Conservation (phyloP, 2,329 filamentous ascomycete genomes). For the Xenoacremonium recifei region DNA sequence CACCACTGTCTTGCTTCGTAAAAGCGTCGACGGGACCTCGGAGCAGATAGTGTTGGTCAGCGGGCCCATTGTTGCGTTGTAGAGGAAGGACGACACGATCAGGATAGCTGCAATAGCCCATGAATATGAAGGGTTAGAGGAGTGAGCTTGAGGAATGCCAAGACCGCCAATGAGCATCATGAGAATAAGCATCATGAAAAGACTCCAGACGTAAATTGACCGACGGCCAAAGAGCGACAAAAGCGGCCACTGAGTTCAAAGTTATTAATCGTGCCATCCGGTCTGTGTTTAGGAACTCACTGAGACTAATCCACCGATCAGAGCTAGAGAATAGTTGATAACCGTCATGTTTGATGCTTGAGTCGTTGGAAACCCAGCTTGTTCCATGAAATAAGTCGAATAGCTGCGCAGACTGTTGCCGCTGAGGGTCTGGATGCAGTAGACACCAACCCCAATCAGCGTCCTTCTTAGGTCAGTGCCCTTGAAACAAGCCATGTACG, state of each 20-base stretch:
- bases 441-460: background rate
- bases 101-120: slow-evolving; percentile 11
- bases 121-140: slow-evolving; percentile 4
- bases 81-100: slow-evolving; percentile 7
- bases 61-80: slow-evolving; percentile 41
- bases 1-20: slow-evolving; percentile 42
- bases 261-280: background rate
- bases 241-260: slow-evolving; percentile 5
- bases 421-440: background rate
- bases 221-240: slow-evolving; percentile 12
- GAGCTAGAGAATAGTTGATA: background rate
- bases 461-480: background rate
- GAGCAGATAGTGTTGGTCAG: slow-evolving; percentile 37
- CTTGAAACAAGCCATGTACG: background rate
- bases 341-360: background rate
- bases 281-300: too few species aligned
- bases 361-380: background rate
- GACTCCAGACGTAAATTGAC: slow-evolving; percentile 8
- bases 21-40: slow-evolving; percentile 37
- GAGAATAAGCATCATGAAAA: slow-evolving; percentile 6
- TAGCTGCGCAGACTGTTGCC: background rate
- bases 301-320: background rate
- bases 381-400: background rate
- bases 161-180: slow-evolving; percentile 6
- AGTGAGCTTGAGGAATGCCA: slow-evolving; percentile 4